Percentiles rank a stretch among this genome's conserved stretches.
phyloP scores from a whole-genome alignment of 352 stramenopile genomes.

The Phytophthora hibernalis region DNA sequence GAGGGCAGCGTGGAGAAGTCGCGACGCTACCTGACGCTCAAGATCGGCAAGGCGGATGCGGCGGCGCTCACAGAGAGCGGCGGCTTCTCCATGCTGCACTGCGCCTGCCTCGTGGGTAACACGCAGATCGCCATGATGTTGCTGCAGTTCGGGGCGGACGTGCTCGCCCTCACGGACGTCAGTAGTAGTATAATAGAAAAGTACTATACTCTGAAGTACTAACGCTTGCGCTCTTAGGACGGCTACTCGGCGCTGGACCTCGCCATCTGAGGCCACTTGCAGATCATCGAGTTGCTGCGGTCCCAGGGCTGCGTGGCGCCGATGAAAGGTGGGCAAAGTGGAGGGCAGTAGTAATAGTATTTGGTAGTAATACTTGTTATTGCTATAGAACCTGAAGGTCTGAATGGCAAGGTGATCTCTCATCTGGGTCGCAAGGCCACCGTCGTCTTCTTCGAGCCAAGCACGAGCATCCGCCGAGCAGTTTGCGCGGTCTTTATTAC shows the following conservation, averaged over 20 bases:
- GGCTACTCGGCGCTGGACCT: conserved; percentile 84
- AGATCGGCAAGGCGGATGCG: conserved; percentile 87
- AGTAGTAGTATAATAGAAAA: not conserved
- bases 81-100: conserved; percentile 88
- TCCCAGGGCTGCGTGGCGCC: conserved; percentile 82
- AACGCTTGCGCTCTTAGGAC: conserved; percentile 53
- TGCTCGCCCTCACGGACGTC: conserved; percentile 81
- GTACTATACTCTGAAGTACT: not conserved
- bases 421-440: conserved; percentile 76
- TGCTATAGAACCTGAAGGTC: conserved; percentile 69
- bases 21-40: conserved; percentile 81
- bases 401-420: conserved; percentile 79
- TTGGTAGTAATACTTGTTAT: conserved; percentile 8
- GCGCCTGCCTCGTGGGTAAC: conserved; percentile 74
- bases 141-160: conserved; percentile 78
- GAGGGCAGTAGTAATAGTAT: not conserved
- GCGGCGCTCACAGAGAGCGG: conserved; percentile 80
- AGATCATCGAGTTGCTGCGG: conserved; percentile 85
- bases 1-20: conserved; percentile 84
- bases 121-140: conserved; percentile 91
- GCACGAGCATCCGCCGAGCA: conserved; percentile 76
- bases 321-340: conserved; percentile 67
- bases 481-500: conserved; percentile 82
- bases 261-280: conserved; percentile 81
- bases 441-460: conserved; percentile 85